Evolutionary conservation across 805 yeast genomes (phyloP), one percentile per base, ranked within the genome.

Genomic region (Metschnikowia dekortorum): DNA sequence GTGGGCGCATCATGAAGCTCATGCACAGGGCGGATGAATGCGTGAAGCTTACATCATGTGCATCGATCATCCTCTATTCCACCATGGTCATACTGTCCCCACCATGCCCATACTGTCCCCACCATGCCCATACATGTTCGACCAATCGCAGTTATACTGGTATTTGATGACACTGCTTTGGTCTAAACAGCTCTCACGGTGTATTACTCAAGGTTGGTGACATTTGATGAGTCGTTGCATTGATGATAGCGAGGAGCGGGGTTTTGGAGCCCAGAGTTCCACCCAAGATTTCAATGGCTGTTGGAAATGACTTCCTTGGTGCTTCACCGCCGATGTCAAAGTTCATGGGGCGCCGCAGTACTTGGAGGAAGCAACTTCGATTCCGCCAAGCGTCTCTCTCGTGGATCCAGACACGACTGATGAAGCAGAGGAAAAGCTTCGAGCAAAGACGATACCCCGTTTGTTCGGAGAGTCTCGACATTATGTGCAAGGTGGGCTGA

Each of bases 201-300:
- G 22, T 22, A 1, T 16, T 22, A 22, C 22, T 16, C 18, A 16
- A 22, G 5, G 5, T 22, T 22, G 22, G 98, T 94, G 74, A 94
- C 99, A 71, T 94, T 94, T 44, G 97, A 89, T 94, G 98, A 16
- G 97, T 88, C 89, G 80, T 94, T 94, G 64, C 91, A 95, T 74
- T 94, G 98, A 73, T 94, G 97, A 74, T 94, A 94, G 58, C 98
- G 99, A 74, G 99, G 49, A 94, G 96, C 32, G 96, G 96, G 56
- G 74, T 79, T 78, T 94, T 94, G 55, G 96, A 85, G 54, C 99
- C 99, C 65, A 86, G 73, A 64, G 78, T 80, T 53, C 98, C 99
- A 55, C 97, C 98, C 58, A 94, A 79, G 48, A 94, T 65, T 75
- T 94, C 98, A 70, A 92, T 94, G 61, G 99, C 99, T 85, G 82